These are phyloP conservation scores for Dissophora ornata DNA, from an alignment of 192 early-diverging fungal species.

Conservation along the genomic window DNA sequence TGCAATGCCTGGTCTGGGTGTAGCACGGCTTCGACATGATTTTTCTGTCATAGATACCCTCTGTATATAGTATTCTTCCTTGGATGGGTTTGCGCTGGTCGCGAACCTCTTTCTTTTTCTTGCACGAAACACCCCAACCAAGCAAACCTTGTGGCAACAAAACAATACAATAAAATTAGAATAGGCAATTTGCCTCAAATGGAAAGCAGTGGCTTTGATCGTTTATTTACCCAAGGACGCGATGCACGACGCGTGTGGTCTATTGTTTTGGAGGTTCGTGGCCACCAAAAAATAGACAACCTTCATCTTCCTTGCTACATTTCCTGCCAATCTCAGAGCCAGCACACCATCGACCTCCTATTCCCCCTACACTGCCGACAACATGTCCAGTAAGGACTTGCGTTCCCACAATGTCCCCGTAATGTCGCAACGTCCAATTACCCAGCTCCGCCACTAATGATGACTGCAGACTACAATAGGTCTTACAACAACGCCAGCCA, in stretches of 20 bases:
- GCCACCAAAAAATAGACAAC: constrained; percentile 2
- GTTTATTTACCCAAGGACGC: not conserved
- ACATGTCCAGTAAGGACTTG: constrained; percentile 27
- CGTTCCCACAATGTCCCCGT: not conserved
- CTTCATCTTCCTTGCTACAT: no score
- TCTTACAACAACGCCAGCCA: constrained; percentile 14
- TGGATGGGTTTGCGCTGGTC: not conserved
- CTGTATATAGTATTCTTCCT: no score
- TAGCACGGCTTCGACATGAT: not conserved
- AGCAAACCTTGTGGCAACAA: constrained; percentile 26
- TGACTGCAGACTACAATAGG: constrained; percentile 16
- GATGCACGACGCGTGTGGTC: constrained; percentile 1
- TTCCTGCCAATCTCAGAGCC: not conserved
- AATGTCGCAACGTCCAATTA: no score
- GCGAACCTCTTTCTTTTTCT: not conserved
- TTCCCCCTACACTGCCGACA: not conserved
- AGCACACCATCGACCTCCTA: not conserved
- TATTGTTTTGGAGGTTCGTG: not conserved
- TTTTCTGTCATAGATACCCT: no score
- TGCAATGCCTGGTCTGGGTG: not conserved
- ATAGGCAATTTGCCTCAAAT: constrained; percentile 3
- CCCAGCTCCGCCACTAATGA: not conserved
- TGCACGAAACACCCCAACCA: constrained; percentile 26
- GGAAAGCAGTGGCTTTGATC: constrained; percentile 4
- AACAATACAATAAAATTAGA: no score